phyloP scores from a whole-genome alignment of 129 eudicot genomes.

The Tagetes erecta region DNA sequence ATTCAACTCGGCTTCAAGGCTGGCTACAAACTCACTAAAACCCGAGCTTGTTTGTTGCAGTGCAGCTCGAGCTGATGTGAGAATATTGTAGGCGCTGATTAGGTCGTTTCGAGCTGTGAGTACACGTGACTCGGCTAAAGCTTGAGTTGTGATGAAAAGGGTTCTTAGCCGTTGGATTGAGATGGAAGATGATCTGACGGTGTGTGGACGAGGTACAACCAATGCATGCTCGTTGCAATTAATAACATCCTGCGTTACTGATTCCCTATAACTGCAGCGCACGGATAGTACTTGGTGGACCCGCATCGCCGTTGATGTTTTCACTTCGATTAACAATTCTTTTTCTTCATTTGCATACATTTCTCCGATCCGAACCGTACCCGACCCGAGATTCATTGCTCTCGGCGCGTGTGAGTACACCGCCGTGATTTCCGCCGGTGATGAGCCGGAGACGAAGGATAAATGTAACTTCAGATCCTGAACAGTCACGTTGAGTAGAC shows the following conservation, averaged over 20 bases:
- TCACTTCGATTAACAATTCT: conserved; percentile 68
- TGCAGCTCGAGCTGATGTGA: conserved; percentile 66
- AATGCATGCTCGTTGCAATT: conserved; percentile 56
- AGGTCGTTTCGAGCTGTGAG: conserved; percentile 53
- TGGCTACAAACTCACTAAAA: conserved; percentile 44
- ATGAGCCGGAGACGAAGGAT: conserved; percentile 50
- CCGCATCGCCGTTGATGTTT: conserved; percentile 57
- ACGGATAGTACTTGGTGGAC: conserved; percentile 72
- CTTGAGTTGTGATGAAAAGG: conserved; percentile 66
- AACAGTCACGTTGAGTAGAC: conserved; percentile 49
- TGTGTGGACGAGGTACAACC: conserved; percentile 60
- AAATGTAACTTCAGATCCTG: conserved; percentile 60
- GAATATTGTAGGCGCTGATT: conserved; percentile 62
- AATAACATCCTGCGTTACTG: conserved; percentile 56
- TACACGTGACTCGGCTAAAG: conserved; percentile 74
- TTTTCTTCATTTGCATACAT: conserved; percentile 64
- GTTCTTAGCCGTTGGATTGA: conserved; percentile 64
- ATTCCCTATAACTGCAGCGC: conserved; percentile 68
- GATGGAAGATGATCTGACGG: conserved; percentile 60
- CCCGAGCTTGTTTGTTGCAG: conserved; percentile 47
- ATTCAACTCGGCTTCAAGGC: conserved; percentile 63
- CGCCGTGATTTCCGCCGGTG: conserved; percentile 60
- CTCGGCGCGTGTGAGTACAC: conserved; percentile 48
- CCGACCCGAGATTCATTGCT: conserved; percentile 49
- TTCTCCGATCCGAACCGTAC: conserved; percentile 54